Conservation (phyloP, 2,329 filamentous ascomycete species). For the Colletotrichum sojae region DNA sequence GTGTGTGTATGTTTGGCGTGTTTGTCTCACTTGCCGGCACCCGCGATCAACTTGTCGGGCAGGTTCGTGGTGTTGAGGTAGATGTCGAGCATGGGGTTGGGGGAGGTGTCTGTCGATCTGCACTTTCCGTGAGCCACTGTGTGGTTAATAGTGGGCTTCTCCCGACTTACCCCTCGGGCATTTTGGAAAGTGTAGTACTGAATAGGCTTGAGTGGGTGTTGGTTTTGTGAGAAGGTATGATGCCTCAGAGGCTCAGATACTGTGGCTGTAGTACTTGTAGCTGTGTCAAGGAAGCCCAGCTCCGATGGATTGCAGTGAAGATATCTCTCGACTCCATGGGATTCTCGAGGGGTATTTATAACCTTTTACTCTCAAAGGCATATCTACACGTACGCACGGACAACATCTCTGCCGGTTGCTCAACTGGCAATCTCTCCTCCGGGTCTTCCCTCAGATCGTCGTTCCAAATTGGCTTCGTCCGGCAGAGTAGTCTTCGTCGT, state of each 20-base stretch:
- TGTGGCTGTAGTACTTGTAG: neutral
- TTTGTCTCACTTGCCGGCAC: neutral
- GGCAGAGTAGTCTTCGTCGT: neutral
- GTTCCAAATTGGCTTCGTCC: neutral
- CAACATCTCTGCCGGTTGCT: neutral
- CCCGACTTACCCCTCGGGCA: neutral
- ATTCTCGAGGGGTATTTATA: conserved; percentile 13
- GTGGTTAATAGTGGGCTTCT: too few relatives aligned
- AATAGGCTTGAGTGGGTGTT: neutral
- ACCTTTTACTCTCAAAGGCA: neutral
- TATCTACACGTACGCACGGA: neutral
- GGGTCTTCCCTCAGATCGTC: neutral
- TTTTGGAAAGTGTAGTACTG: neutral
- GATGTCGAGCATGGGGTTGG: neutral
- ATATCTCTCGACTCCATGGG: neutral
- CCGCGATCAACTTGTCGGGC: neutral
- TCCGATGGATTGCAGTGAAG: conserved; percentile 2
- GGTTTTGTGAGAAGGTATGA: neutral
- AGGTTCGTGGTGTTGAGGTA: neutral
- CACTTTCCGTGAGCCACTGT: neutral
- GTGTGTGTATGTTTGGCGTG: too few relatives aligned
- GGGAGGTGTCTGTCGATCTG: neutral
- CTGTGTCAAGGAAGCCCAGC: conserved; percentile 8
- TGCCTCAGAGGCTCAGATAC: neutral
- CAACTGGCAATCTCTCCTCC: neutral